Base-by-base conservation (phyloP, 176 grass and related monocot genomes). In the Oryza australiensis region DNA sequence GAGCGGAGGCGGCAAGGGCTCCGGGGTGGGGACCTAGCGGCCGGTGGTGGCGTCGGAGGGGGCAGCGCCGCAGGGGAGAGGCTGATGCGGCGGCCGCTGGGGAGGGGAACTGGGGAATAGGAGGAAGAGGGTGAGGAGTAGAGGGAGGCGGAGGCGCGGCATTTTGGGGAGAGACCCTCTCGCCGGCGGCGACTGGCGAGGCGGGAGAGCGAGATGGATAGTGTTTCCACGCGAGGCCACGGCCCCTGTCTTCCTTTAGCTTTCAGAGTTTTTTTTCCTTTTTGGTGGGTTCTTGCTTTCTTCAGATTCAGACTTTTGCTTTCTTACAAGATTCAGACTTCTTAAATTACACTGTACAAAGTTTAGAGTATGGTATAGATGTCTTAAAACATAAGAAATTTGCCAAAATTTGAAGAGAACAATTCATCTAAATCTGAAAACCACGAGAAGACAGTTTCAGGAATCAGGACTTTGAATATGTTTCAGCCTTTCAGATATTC, bases 61-160 rank as follows among this genome's bases (percentile, higher is more conserved):
- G 74, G 64, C 88, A 53, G 84, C 86, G 28, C 92, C 92, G 88
- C 95, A 94, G 72, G 86, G 88, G 27, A 80, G 80, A 12, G 90
- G 46, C 46, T 49, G 42, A 5, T 75, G 49, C 23, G 30, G 60
- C n/a, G 7, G 34, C 59, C 26, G 26, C 62, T 16, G 42, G 41
- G 40, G 72, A 0, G 24, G 60, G 64, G 75, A 76, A 40, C 67
- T 70, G 5, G 79, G 45, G 66, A 64, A 68, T 68, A 63, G 35
- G 83, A 91, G 18, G 24, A 85, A 27, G 62, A 87, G 32, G 72
- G 65, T 82, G 33, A 88, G 87, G 3, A 81, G 65, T 7, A 55
- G 34, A 26, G 42, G 78, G 26, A 82, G 83, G 66, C 83, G 83
- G 83, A 34, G 57, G 27, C 83, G 83, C 43, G 33, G 78, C 88